phyloP scores from a whole-genome alignment of 306 rosid genomes.

The Lupinus albus region DNA sequence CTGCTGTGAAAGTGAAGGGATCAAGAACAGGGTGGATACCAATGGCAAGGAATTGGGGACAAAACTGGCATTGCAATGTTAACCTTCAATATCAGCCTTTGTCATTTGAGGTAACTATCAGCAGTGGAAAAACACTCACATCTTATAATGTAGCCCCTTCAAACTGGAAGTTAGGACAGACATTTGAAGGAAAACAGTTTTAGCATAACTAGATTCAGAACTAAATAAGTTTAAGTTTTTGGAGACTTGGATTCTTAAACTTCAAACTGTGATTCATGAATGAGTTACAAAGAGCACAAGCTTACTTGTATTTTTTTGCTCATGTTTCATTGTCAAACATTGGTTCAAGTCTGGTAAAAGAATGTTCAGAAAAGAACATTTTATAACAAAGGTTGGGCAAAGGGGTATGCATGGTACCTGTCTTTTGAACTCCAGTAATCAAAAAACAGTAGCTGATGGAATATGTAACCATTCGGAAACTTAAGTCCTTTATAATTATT shows the following conservation, averaged over 20 bases:
- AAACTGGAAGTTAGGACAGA: slow-evolving; percentile 83
- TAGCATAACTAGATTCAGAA: slow-evolving; percentile 38
- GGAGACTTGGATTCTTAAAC: slow-evolving; percentile 31
- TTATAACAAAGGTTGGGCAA: slow-evolving; percentile 36
- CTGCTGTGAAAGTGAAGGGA: slow-evolving; percentile 94
- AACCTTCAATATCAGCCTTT: slow-evolving; percentile 82
- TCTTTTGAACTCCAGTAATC: slow-evolving; percentile 33
- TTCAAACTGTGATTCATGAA: slow-evolving; percentile 39
- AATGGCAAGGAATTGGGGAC: slow-evolving; percentile 93
- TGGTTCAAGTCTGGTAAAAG: slow-evolving; percentile 39
- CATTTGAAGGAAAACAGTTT: slow-evolving; percentile 89
- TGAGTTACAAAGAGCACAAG: slow-evolving; percentile 37
- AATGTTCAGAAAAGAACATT: slow-evolving; percentile 17
- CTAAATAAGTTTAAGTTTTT: slow-evolving; percentile 23
- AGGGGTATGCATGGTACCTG: slow-evolving; percentile 39
- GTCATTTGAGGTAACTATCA: slow-evolving; percentile 84
- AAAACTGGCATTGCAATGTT: slow-evolving; percentile 82
- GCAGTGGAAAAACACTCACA: slow-evolving; percentile 70
- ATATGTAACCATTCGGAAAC: slow-evolving; percentile 38
- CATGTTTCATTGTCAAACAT: slow-evolving; percentile 31
- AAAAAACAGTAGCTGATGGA: slow-evolving; percentile 38
- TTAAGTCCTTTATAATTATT: slow-evolving; percentile 5
- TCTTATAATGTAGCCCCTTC: slow-evolving; percentile 83
- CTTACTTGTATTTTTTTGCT: slow-evolving; percentile 42
- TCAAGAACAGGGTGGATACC: slow-evolving; percentile 96